Evolutionary conservation across 163 green algal species (phyloP).

Genomic region (Scenedesmus sp.): DNA sequence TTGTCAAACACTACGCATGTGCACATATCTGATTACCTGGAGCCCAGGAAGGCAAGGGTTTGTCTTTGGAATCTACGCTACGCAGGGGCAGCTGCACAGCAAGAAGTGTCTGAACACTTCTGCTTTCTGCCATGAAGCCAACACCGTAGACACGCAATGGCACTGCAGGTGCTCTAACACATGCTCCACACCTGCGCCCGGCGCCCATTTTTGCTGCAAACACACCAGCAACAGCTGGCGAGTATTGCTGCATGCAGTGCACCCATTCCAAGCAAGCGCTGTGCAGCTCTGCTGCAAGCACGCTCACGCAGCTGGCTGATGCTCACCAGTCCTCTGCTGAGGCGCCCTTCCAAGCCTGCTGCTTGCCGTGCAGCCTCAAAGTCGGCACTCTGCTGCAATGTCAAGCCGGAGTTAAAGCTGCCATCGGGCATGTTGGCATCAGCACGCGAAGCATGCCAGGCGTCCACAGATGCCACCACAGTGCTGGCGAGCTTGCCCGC

Average conservation of each 20-base stretch:
- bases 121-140: too few relatives aligned
- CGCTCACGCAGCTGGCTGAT: neutral
- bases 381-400: conserved; percentile 32
- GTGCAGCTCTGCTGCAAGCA: neutral
- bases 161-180: neutral
- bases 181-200: neutral
- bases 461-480: conserved; percentile 28
- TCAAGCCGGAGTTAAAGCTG: conserved; percentile 33
- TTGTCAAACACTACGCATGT: too few relatives aligned
- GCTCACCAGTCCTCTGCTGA: conserved; percentile 38
- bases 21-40: too few relatives aligned
- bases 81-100: too few relatives aligned
- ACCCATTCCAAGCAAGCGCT: neutral
- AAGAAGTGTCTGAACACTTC: too few relatives aligned
- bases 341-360: conserved; percentile 13
- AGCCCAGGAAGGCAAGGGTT: too few relatives aligned
- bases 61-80: too few relatives aligned
- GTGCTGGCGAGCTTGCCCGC: conserved; percentile 9
- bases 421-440: conserved; percentile 33
- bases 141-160: neutral
- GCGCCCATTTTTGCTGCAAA: neutral
- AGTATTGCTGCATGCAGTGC: too few relatives aligned
- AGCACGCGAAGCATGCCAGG: conserved; percentile 1
- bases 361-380: conserved; percentile 25
- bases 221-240: neutral